phyloP scores from a whole-genome alignment of 495 filamentous ascomycete genomes.

The Hypoxylon cercidicola region DNA sequence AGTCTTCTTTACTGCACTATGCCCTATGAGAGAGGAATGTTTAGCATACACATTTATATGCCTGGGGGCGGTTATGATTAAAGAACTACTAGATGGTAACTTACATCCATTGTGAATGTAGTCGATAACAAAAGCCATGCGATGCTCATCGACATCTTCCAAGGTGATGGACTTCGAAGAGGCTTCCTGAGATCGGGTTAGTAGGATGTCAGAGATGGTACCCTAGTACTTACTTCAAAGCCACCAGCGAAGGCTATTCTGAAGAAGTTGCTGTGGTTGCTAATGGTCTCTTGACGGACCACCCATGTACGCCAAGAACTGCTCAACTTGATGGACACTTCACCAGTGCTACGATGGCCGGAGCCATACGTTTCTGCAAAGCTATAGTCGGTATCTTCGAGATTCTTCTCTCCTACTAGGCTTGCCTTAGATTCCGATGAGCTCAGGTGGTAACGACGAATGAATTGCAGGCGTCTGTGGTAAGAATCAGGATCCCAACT shows the following conservation, averaged over 20 bases:
- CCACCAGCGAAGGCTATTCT: neutral
- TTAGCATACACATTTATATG: neutral
- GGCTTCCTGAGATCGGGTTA: conserved; percentile 3
- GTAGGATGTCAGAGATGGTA: neutral
- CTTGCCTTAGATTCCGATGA: too few species aligned
- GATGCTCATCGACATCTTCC: neutral
- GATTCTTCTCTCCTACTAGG: too few species aligned
- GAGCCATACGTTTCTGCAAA: too few species aligned
- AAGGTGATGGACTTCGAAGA: neutral
- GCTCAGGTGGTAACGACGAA: too few species aligned
- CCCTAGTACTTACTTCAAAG: neutral
- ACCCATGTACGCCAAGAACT: too few species aligned
- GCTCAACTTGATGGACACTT: too few species aligned
- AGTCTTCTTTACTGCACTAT: neutral
- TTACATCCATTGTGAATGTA: conserved; percentile 16
- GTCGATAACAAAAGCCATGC: neutral
- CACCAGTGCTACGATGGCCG: too few species aligned
- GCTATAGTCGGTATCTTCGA: too few species aligned
- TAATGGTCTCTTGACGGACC: too few species aligned
- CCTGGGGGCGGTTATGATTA: too few species aligned
- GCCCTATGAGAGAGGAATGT: neutral
- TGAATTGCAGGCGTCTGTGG: too few species aligned
- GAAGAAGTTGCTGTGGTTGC: conserved; percentile 4
- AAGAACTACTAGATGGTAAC: neutral
- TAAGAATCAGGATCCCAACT: too few species aligned